Evolutionary conservation across 2,329 filamentous ascomycete genomes (phyloP), one percentile per base, ranked within the genome.

Genomic region (Gaeumannomyces sp.): DNA sequence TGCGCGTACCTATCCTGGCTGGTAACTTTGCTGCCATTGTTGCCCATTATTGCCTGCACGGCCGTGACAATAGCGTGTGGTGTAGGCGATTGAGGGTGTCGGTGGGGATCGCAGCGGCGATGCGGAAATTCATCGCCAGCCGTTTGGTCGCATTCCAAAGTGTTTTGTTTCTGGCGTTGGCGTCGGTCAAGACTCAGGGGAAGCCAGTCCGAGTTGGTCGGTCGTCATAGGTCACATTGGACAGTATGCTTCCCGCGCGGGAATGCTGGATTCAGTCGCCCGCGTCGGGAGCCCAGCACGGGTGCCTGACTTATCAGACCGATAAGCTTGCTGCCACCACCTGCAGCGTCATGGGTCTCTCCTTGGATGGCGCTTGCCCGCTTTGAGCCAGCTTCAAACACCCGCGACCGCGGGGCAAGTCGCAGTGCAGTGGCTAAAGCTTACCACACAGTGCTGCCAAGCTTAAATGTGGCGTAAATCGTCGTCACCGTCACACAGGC

Each of bases 1-100:
- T n/a, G 28, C 29, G 63, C 85, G 71, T 74, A 96, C 93, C 92
- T 93, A 80, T 98, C 94, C 80, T 97, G 93, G 72, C 81, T 82
- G 66, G 85, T 87, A 67, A 87, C 81, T 74, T 83, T 83, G 75
- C 85, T 86, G 63, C 79, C 71, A 68, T 77, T 82, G 70, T 81
- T 83, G 50, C 84, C 84, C 84, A 87, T 87, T 45, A 59, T 70
- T 63, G 59, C 64, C 56, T 60, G 33, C 27, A 63, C 45, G 45
- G 45, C 45, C 22, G 38, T 50, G 45, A 8, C 7, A 53, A 2
- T 16, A 28, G 14, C 22, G 22, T 53, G 38, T 45, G 19, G 28
- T 56, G 28, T 27, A 10, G n/a, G 61, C 59, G 19, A 14, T 31
- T 22, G 45, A 62, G 29, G n/a, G 27, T n/a, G 45, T 53, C 7